These are phyloP conservation scores for Aspergillus texensis DNA, from an alignment of 2,329 filamentous ascomycete species.

Conservation along the genomic window DNA sequence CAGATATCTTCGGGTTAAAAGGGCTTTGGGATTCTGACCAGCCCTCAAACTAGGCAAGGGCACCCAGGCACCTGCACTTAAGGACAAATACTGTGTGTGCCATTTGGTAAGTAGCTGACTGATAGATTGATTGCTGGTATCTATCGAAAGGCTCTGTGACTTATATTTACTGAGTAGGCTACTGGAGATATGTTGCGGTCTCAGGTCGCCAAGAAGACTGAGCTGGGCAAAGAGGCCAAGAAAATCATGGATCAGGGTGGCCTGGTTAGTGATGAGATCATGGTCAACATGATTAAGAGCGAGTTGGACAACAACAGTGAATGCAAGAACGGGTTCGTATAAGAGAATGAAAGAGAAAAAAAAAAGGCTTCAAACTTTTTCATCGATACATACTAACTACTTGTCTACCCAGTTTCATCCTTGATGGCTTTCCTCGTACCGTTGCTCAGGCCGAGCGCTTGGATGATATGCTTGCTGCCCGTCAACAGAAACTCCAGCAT, in stretches of 20 bases:
- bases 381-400: constrained; percentile 21
- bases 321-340: constrained; percentile 87
- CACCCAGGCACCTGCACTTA: constrained; percentile 96
- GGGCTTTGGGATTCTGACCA: constrained; percentile 22
- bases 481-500: constrained; percentile 86
- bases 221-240: constrained; percentile 93
- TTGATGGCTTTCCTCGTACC: constrained; percentile 97
- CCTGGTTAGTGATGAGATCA: constrained; percentile 97
- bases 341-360: not conserved
- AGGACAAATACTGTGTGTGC: constrained; percentile 96
- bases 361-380: not conserved
- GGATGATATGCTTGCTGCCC: constrained; percentile 81
- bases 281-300: constrained; percentile 99
- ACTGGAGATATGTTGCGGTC: constrained; percentile 99
- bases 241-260: constrained; percentile 99
- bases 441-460: constrained; percentile 93
- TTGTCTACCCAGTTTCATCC: constrained; percentile 76
- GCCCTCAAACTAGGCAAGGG: constrained; percentile 75
- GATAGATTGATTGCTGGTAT: not conserved
- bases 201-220: constrained; percentile 96
- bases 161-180: constrained; percentile 60
- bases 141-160: not conserved
- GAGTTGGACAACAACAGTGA: constrained; percentile 92
- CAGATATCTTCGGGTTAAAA: not conserved
- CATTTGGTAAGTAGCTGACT: constrained; percentile 71